Base-by-base conservation (phyloP, 805 yeast species). In the Metschnikowia henanensis region DNA sequence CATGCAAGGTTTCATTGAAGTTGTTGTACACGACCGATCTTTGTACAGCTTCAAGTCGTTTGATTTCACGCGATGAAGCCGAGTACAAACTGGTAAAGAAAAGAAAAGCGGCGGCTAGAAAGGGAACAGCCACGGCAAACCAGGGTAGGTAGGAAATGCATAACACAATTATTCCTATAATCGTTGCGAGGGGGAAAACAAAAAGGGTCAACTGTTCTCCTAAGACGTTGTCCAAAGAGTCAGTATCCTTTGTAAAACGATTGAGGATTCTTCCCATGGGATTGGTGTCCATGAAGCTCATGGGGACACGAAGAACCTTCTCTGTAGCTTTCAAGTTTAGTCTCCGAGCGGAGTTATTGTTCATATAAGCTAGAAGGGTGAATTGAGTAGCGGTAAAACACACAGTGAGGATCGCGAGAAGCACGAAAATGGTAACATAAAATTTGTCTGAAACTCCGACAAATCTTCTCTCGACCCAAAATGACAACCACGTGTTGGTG, bases 51-150 rank as follows among this genome's bases (percentile, higher is more conserved):
- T 76, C 80, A 36, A 76, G 60, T 51, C 81, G 61, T 52, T 72
- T 75, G 52, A 76, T 62, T 53, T 74, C 80, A 47, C 77, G 59
- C 2, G 76, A 65, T 25, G 75, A 70, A 19, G 76, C 79, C 41
- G 65, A 59, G 70, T 83, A 65, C 58, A 74, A 60, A 63, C 67
- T 66, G n/a, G 74, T 57, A 39, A 67, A 55, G 37, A 64, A 62
- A 17, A 59, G 41, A 56, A 66, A 77, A 35, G 60, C 66, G 45
- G 69, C 53, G 32, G 62, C 66, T 48, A 80, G 68, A 57, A 68
- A 66, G n/a, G 84, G 83, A 20, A 80, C 69, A 8, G 80, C 71
- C 49, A 79, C 66, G 9, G 80, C 75, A 58, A 77, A 77, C 72
- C 72, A 79, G 5, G 82, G 83, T 47, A 77, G 63, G 55, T 71